Conservation (phyloP, 495 filamentous ascomycete species). For the Penicillium herquei region DNA sequence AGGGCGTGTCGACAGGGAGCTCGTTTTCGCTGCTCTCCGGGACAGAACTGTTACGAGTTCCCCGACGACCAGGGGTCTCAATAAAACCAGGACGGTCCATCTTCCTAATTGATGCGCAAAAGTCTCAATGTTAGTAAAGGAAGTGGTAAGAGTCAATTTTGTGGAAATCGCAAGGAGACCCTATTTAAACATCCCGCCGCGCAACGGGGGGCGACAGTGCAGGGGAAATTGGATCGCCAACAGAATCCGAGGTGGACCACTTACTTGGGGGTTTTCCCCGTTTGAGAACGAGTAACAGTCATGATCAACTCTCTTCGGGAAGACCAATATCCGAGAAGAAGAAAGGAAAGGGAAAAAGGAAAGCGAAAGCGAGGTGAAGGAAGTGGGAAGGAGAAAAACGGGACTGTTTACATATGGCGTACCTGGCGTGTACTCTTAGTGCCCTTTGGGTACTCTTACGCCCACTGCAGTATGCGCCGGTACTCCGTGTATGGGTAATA, state of each 20-base stretch:
- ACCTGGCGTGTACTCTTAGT: constrained; percentile 11
- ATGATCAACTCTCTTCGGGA: constrained; percentile 30
- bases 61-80: constrained; percentile 53
- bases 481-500: constrained; percentile 8
- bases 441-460: constrained; percentile 1
- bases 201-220: neutral
- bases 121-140: constrained; percentile 7
- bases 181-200: constrained; percentile 16
- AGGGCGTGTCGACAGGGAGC: constrained; percentile 26
- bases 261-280: constrained; percentile 52
- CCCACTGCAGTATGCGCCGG: constrained; percentile 11
- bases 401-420: constrained; percentile 27
- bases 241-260: constrained; percentile 22
- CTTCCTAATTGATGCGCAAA: constrained; percentile 41
- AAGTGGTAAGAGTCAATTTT: neutral
- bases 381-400: constrained; percentile 21
- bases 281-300: constrained; percentile 50
- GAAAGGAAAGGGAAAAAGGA: constrained; percentile 5
- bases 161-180: constrained; percentile 5
- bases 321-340: constrained; percentile 16
- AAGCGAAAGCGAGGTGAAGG: constrained; percentile 10
- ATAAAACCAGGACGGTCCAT: constrained; percentile 56
- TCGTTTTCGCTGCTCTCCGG: constrained; percentile 33
- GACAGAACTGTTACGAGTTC: constrained; percentile 42
- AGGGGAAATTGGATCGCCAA: constrained; percentile 14